Evolutionary conservation across 306 rosid genomes (phyloP).

Genomic region (Medicago ruthenica): DNA sequence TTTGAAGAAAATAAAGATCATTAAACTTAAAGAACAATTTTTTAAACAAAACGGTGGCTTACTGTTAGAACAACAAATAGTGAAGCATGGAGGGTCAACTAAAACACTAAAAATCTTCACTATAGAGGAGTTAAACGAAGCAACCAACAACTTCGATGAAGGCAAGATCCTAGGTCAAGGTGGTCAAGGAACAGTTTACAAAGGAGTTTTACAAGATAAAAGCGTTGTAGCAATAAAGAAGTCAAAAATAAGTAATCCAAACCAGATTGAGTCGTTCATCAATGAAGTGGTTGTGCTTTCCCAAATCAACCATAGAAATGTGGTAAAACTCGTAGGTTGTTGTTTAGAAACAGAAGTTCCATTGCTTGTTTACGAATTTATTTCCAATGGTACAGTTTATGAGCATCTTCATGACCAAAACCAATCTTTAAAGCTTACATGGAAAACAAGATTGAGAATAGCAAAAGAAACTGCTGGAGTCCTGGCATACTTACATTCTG

Average conservation of each 20-base stretch:
- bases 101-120: slow-evolving; percentile 39
- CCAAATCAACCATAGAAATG: slow-evolving; percentile 60
- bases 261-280: slow-evolving; percentile 39
- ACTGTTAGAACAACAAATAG: slow-evolving; percentile 42
- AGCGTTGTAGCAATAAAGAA: too few species aligned
- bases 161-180: slow-evolving; percentile 47
- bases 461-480: slow-evolving; percentile 35
- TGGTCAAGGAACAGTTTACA: slow-evolving; percentile 40
- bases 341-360: slow-evolving; percentile 44
- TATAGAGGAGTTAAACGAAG: slow-evolving; percentile 46
- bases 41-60: slow-evolving; percentile 43
- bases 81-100: not conserved
- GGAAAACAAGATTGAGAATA: slow-evolving; percentile 34
- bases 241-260: too few species aligned
- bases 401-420: slow-evolving; percentile 33
- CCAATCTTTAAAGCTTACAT: not conserved
- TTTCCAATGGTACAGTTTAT: slow-evolving; percentile 20
- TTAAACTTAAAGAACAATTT: slow-evolving; percentile 38
- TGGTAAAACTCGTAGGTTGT: slow-evolving; percentile 55
- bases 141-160: slow-evolving; percentile 48
- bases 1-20: slow-evolving; percentile 42
- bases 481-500: slow-evolving; percentile 42
- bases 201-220: too few species aligned
- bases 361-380: slow-evolving; percentile 43
- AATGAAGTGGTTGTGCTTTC: slow-evolving; percentile 55